Evolutionary conservation across 352 stramenopile genomes (phyloP), one percentile per base, ranked within the genome.

Genomic region (Elongisporangium senticosum): DNA sequence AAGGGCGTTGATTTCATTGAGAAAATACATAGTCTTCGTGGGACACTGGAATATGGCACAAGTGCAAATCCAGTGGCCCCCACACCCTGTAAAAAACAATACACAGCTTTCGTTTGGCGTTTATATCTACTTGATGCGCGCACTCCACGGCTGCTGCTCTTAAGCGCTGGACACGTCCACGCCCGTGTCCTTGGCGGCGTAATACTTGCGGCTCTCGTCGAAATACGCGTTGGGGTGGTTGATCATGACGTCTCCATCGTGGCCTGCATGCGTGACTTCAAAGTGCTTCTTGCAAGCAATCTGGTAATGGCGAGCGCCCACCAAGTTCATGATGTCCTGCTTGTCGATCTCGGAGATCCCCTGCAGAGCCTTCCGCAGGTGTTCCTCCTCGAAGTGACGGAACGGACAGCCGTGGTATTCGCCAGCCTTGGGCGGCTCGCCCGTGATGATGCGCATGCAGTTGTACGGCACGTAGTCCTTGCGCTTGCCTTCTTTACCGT

Each of bases 161-260:
- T 65, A 65, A 13, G 52, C 63, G 3, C 62, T 61, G 3, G 75
- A 63, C 10, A 86, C 74, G 8, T 84, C 87, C 24, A 88, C 71
- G 22, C 72, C 72, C 56, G 83, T 83, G 49, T 81, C 88, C 71
- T 94, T 97, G 49, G 78, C 72, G 7, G 83, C 89, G 62, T 97
- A 87, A 67, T 98, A 99, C 55, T 95, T 90, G 56, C 95, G 88
- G 68, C 86, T 98, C 28, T 98, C 93, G 55, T 97, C 88, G 62
- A 99, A 99, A 87, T 94, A 99, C 39, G 90, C 93, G 71, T 99
- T 99, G 15, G 97, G 97, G 79, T 99, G 97, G 75, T 99, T 99
- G 43, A 98, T 95, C 56, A 99, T 96, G 37, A 96, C 86, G 58
- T 97, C 91, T 13, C 75, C 68, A 49, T 93, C 79, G 21, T 66